Evolutionary conservation across 2,329 filamentous ascomycete species (phyloP), one percentile per base, ranked within the genome.

Genomic region (Ploettnerulaceae sp.): DNA sequence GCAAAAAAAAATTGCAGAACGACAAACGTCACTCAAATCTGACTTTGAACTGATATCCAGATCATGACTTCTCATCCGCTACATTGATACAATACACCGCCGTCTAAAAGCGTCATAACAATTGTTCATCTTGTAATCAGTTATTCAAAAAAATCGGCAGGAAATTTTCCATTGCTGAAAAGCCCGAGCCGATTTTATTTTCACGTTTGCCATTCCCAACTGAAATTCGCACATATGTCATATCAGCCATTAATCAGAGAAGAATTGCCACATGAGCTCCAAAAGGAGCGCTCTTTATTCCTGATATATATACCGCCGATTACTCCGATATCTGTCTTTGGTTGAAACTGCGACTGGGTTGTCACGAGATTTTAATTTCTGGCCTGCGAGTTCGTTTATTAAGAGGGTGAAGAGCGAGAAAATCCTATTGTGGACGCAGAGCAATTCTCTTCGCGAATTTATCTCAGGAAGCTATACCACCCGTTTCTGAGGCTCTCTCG

Each of bases 231-330:
- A 21, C 40, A 44, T 20, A 44, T 44, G 40, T 32, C 14, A 26
- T 44, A 35, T 24, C 31, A 24, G 32, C 24, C 21, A 9, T 18
- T n/a, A 8, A 12, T 14, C 11, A 20, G 17, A 28, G 31, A 28
- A 11, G 20, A 56, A 45, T 41, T 48, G 35, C 49, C 49, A 15
- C 43, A 40, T 53, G 52, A 54, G 49, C 57, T 60, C 55, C 52
- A 51, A 26, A 51, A 21, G 51, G 58, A 53, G 53, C 51, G 46
- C 12, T 41, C 12, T 14, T 58, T 58, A 32, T 52, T 61, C 42
- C 41, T 61, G 25, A 41, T 60, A 20, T 60, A 61, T 48, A 60
- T 54, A 60, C 39, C 45, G 21, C 12, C 28, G 11, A 42, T 40
- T 20, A 38, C 36, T 37, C 45, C 24, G 11, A 48, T 25, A 45